Evolutionary conservation across 2,329 filamentous ascomycete species (phyloP).

Genomic region (Fusarium veterinarium): DNA sequence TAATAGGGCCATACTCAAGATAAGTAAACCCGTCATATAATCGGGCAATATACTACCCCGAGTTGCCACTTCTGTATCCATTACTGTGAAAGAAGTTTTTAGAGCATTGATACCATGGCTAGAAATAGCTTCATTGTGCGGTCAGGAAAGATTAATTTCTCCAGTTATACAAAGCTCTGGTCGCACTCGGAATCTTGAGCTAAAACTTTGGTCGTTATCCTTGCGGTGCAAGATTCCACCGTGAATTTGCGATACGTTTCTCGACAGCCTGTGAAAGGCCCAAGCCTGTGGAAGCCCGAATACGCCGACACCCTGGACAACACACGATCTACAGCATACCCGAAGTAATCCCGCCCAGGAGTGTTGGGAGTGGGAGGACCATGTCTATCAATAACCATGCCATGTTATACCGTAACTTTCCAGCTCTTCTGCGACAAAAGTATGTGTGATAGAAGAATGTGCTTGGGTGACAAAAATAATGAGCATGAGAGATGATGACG

Average conservation of each 20-base stretch:
- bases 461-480: not conserved
- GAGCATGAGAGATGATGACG: conserved; percentile 9
- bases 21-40: conserved; percentile 15
- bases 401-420: not conserved
- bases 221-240: conserved; percentile 11
- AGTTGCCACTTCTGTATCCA: not conserved
- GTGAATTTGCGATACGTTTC: conserved; percentile 13
- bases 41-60: conserved; percentile 6
- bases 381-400: conserved; percentile 20
- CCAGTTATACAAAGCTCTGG: not conserved
- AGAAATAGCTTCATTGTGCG: conserved; percentile 7
- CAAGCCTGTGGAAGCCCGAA: conserved; percentile 25
- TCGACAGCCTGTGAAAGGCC: conserved; percentile 19
- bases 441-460: not conserved
- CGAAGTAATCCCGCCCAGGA: conserved; percentile 14
- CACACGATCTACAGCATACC: conserved; percentile 27
- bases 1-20: conserved; percentile 7
- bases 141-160: not conserved
- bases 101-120: not conserved
- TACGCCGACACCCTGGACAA: conserved; percentile 1
- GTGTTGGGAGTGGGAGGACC: conserved; percentile 9
- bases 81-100: not conserved
- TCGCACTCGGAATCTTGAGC: not conserved
- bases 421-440: not conserved
- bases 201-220: not conserved